Evolutionary conservation across 2,329 filamentous ascomycete species (phyloP).

Genomic region (Geosmithia putterillii): DNA sequence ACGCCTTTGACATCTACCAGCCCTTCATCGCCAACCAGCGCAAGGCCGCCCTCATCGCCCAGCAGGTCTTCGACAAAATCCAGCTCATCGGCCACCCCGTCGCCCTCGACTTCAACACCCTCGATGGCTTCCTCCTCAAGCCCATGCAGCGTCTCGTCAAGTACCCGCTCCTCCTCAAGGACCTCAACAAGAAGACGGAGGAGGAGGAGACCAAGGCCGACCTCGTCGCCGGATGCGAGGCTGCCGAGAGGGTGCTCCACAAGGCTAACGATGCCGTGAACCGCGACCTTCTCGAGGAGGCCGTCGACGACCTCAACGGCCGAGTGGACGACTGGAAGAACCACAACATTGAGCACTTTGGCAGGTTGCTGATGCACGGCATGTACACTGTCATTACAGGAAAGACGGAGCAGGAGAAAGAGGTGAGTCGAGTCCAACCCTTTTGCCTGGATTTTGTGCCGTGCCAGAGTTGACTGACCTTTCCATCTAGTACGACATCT

Average conservation of each 20-base stretch:
- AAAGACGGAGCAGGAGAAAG: conserved; percentile 82
- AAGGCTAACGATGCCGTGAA: conserved; percentile 88
- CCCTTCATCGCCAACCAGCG: conserved; percentile 96
- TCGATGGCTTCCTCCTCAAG: conserved; percentile 89
- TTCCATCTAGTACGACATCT: conserved; percentile 76
- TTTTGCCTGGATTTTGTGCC: neutral
- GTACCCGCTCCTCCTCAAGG: conserved; percentile 84
- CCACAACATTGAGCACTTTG: conserved; percentile 82
- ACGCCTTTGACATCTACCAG: conserved; percentile 85
- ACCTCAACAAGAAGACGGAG: conserved; percentile 76
- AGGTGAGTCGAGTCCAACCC: conserved; percentile 40
- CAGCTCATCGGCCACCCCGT: conserved; percentile 63
- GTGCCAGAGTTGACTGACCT: neutral
- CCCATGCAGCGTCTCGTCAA: conserved; percentile 93
- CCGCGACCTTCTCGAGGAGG: conserved; percentile 72
- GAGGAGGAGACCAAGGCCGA: conserved; percentile 60
- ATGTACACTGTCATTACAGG: conserved; percentile 86
- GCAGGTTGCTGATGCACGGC: conserved; percentile 75
- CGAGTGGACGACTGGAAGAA: conserved; percentile 97
- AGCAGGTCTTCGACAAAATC: conserved; percentile 79
- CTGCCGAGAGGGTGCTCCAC: conserved; percentile 68
- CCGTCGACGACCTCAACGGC: conserved; percentile 65
- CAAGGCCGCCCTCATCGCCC: conserved; percentile 75
- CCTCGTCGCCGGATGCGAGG: conserved; percentile 63
- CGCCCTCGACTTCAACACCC: conserved; percentile 72